Base-by-base conservation (phyloP, 208 protist species). In the Acanthamoeba royreba region DNA sequence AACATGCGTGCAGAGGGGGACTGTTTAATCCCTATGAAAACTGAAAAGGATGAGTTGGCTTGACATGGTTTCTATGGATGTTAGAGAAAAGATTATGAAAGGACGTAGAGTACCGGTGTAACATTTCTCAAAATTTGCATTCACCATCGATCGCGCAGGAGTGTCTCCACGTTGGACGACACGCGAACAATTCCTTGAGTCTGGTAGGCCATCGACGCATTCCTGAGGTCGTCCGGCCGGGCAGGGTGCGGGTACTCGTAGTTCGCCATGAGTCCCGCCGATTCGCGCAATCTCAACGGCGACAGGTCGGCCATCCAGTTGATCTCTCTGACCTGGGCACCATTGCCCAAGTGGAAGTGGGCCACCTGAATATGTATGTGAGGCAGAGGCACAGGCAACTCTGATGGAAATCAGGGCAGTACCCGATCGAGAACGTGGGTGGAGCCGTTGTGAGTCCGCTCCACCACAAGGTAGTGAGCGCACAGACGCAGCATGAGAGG, bases 331-430 rank as follows among this genome's bases (percentile, higher is more conserved):
- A 95, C 47, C 8, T 22, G 35, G n/a, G 94, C 94, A 33, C 94
- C 94, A 40, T 95, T 95, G 58, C 94, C 89, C 15, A 95, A 46
- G 42, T 95, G 94, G 74, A 95, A 95, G 86, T 93, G 79, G 15
- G 66, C 87, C 19, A 81, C 53, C 69, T 81, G 69, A 17, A 77
- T n/a, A n/a, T n/a, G n/a, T n/a, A n/a, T n/a, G n/a, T n/a, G n/a
- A 45, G 35, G 66, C 66, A 13, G 8, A 17, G 33, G 35, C 35
- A 45, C 22, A 45, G 28, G 13, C 5, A 22, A 38, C 33, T 45
- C 4, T 35, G 8, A 17, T 4, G 22, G 19, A 25, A 25, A 25
- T 22, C 11, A 7, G 69, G 33, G 9, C 33, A 33, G 69, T 46
- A 81, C 69, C 5, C 69, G 69, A 47, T 81, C 69, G 69, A 47